These are phyloP conservation scores for Cyberlindnera euphorbiae DNA, from an alignment of 805 yeast species.

Conservation along the genomic window DNA sequence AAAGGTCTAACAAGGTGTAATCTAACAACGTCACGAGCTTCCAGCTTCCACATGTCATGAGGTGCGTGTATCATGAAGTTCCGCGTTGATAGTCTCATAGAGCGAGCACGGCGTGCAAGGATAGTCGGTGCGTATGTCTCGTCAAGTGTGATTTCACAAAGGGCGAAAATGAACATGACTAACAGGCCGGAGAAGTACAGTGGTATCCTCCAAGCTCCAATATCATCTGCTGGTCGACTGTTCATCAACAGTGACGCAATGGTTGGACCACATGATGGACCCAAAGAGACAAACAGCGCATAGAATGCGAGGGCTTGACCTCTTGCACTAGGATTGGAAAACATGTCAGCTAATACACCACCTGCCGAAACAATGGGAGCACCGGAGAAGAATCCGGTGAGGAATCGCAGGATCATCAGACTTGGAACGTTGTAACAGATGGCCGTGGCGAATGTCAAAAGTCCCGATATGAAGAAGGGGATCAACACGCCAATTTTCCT, in stretches of 20 bases:
- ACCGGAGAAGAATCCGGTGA: conserved; percentile 56
- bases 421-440: conserved; percentile 45
- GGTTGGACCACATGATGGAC: conserved; percentile 42
- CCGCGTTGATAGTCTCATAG: conserved; percentile 8
- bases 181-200: conserved; percentile 47
- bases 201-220: conserved; percentile 55
- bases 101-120: conserved; percentile 11
- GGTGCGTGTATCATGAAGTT: conserved; percentile 15
- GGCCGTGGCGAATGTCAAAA: conserved; percentile 48
- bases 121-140: conserved; percentile 17
- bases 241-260: conserved; percentile 44
- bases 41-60: conserved; percentile 17
- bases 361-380: conserved; percentile 58
- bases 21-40: conserved; percentile 12
- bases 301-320: conserved; percentile 51
- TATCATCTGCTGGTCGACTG: conserved; percentile 26
- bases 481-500: conserved; percentile 39
- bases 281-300: conserved; percentile 41
- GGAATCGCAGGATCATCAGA: conserved; percentile 49
- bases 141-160: conserved; percentile 33
- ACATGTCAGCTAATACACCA: conserved; percentile 50
- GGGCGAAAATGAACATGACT: conserved; percentile 27
- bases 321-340: conserved; percentile 38
- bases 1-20: conserved; percentile 18
- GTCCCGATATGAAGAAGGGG: conserved; percentile 35